phyloP scores from a whole-genome alignment of 495 filamentous ascomycete species.

The Hypoxylon perforatum region DNA sequence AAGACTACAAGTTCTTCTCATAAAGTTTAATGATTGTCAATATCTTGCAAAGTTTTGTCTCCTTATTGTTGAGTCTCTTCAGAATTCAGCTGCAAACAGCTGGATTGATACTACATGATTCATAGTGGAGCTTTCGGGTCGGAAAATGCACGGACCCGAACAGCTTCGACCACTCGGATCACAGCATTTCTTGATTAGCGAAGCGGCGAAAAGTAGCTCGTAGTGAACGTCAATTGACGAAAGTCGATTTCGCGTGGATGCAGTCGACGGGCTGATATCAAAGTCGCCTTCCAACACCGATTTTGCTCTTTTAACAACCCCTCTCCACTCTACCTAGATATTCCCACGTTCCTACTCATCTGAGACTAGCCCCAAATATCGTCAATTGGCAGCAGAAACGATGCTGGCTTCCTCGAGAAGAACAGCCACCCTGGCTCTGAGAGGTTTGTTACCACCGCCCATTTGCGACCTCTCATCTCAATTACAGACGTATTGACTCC shows the following conservation, averaged over 20 bases:
- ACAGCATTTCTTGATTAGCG: conserved; percentile 46
- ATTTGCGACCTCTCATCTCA: conserved; percentile 2
- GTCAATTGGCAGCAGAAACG: conserved; percentile 35
- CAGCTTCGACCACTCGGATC: conserved; percentile 33
- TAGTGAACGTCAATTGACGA: conserved; percentile 41
- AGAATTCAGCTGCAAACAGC: conserved; percentile 12
- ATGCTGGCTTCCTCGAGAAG: conserved; percentile 75
- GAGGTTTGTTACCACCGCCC: conserved; percentile 64
- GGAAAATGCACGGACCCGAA: conserved; percentile 10
- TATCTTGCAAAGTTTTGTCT: no score
- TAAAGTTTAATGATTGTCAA: no score
- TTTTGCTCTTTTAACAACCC: conserved; percentile 9
- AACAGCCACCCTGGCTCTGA: conserved; percentile 73
- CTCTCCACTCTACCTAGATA: conserved; percentile 45
- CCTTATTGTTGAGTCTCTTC: not conserved
- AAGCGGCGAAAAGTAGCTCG: conserved; percentile 45
- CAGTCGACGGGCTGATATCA: conserved; percentile 35
- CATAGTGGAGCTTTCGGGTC: conserved; percentile 14
- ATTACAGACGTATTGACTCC: conserved; percentile 10
- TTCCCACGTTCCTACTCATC: conserved; percentile 8
- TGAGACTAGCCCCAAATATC: conserved; percentile 2
- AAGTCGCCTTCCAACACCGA: not conserved
- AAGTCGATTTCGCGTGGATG: conserved; percentile 20
- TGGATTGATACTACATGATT: conserved; percentile 2
- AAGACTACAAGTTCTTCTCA: no score